Percentiles rank a stretch among this genome's conserved stretches.
phyloP scores from a whole-genome alignment of 345 rosid species.

The rapeseed (Brassica napus) region Da-Ae NC_063444.1:49810501-49811000 shows the following conservation, averaged over 20 bases:
- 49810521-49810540: constrained; percentile 78
- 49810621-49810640: constrained; percentile 93
- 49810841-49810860: constrained; percentile 30
- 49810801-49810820: constrained; percentile 6
- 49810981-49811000: neutral
- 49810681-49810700: constrained; percentile 67
- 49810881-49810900: constrained; percentile 5
- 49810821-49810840: constrained; percentile 18
- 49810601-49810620: constrained; percentile 92
- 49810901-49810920: neutral
- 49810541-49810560: constrained; percentile 83
- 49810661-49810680: constrained; percentile 94
- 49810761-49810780: constrained; percentile 3
- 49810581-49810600: constrained; percentile 93
- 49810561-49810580: constrained; percentile 89
- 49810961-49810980: constrained; percentile 7
- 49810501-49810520: constrained; percentile 83
- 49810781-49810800: constrained; percentile 1
- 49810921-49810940: constrained; percentile 12
- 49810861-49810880: constrained; percentile 15
- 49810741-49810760: neutral
- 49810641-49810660: constrained; percentile 90
- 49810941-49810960: constrained; percentile 26
- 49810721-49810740: neutral
- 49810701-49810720: constrained; percentile 20